phyloP scores from a whole-genome alignment of 2,329 filamentous ascomycete genomes.

The Aspergillus sergii region DNA sequence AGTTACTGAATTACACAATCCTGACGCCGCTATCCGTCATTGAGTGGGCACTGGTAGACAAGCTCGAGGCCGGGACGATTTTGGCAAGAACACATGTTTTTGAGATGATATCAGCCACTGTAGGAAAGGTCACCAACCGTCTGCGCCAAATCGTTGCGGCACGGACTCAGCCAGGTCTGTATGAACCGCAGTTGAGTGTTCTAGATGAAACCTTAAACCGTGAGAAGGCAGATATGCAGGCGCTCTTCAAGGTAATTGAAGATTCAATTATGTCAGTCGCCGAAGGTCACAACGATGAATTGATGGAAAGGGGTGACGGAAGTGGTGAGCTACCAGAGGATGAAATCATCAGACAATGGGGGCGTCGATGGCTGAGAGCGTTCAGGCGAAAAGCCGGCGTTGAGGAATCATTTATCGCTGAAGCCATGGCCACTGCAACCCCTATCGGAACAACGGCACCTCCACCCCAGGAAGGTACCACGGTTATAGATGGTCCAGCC shows the following conservation, averaged over 20 bases:
- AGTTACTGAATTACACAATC: conserved; percentile 96
- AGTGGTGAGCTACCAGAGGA: conserved; percentile 56
- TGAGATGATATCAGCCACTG: conserved; percentile 86
- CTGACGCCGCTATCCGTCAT: conserved; percentile 82
- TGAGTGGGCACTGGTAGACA: conserved; percentile 81
- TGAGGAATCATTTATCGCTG: conserved; percentile 72
- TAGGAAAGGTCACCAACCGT: conserved; percentile 85
- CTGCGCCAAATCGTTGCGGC: conserved; percentile 76
- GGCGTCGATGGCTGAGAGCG: conserved; percentile 80
- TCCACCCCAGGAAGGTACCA: conserved; percentile 16
- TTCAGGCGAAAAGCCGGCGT: conserved; percentile 81
- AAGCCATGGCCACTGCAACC: conserved; percentile 54
- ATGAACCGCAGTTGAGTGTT: conserved; percentile 57
- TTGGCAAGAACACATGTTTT: conserved; percentile 78
- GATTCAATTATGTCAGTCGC: conserved; percentile 76
- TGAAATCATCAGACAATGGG: conserved; percentile 75
- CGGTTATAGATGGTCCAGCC: conserved; percentile 16
- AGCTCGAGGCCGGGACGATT: conserved; percentile 63
- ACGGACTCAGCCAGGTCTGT: conserved; percentile 59
- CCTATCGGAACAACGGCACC: conserved; percentile 44
- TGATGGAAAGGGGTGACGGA: conserved; percentile 68
- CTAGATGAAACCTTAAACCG: conserved; percentile 68
- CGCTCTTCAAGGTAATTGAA: conserved; percentile 79
- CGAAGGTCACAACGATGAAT: conserved; percentile 70
- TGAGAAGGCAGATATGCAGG: conserved; percentile 74